These are phyloP conservation scores for Allium sativum DNA, from an alignment of 106 monocot genomes.

Conservation along the genomic window DNA sequence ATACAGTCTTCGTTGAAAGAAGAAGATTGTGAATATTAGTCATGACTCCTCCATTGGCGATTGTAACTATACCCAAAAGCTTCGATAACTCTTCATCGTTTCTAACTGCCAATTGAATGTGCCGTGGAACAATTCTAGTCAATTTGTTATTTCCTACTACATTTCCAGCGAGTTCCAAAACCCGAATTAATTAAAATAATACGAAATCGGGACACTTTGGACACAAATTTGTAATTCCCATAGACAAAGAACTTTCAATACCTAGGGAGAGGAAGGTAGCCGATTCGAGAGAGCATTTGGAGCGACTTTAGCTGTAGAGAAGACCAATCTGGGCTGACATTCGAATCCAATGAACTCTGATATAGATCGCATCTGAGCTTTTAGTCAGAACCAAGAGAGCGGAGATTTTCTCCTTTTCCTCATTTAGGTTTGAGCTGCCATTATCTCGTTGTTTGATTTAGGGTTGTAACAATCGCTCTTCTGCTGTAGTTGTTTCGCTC, in stretches of 20 bases:
- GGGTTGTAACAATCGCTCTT: too few species aligned
- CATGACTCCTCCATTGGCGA: slow-evolving; percentile 16
- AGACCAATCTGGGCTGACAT: too few species aligned
- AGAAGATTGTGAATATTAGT: slow-evolving; percentile 9
- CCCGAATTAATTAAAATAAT: neutral
- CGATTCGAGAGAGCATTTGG: too few species aligned
- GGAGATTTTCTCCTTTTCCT: too few species aligned
- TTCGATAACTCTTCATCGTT: slow-evolving; percentile 30
- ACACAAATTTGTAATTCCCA: neutral
- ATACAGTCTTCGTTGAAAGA: slow-evolving; percentile 9
- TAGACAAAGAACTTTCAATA: neutral
- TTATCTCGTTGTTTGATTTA: too few species aligned
- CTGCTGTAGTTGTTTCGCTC: too few species aligned
- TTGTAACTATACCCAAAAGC: slow-evolving; percentile 17
- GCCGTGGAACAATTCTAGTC: slow-evolving; percentile 16
- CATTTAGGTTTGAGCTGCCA: too few species aligned
- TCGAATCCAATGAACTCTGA: too few species aligned
- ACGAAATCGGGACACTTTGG: neutral
- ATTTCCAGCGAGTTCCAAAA: slow-evolving; percentile 28
- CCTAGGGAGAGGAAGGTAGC: too few species aligned
- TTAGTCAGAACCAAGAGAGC: too few species aligned
- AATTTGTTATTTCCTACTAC: slow-evolving; percentile 17
- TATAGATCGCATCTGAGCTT: too few species aligned
- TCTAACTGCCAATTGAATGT: slow-evolving; percentile 17
- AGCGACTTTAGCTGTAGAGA: too few species aligned